phyloP scores from a whole-genome alignment of 768 basidiomycete genomes.

The Rhizopogon vesiculosus region DNA sequence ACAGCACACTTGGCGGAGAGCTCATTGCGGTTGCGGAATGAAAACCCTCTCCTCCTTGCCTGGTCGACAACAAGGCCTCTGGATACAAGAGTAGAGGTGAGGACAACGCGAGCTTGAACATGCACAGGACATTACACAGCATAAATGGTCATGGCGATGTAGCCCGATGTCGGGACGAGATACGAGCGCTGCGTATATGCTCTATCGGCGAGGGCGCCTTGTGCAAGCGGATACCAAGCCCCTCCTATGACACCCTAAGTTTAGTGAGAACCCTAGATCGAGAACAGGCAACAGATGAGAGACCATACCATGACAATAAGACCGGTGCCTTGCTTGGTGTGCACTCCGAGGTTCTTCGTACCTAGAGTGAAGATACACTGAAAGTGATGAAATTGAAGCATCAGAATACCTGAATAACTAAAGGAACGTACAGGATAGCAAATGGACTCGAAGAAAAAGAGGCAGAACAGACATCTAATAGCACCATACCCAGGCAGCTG shows the following conservation, averaged over 20 bases:
- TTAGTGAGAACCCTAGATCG: not conserved
- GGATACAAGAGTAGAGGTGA: conserved; percentile 1
- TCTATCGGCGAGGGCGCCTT: conserved; percentile 49
- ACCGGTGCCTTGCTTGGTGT: conserved; percentile 58
- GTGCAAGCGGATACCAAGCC: conserved; percentile 62
- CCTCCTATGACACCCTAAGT: conserved; percentile 55
- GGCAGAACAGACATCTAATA: conserved; percentile 53
- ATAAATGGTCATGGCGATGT: conserved; percentile 51
- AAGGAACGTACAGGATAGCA: conserved; percentile 51
- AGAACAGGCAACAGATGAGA: not conserved
- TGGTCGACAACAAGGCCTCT: conserved; percentile 55
- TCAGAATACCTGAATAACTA: not conserved
- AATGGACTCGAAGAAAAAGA: conserved; percentile 76
- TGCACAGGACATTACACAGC: conserved; percentile 38
- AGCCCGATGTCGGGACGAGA: conserved; percentile 55
- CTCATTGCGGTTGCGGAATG: conserved; percentile 44
- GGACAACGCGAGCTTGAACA: not conserved
- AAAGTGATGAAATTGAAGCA: not conserved
- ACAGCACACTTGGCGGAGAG: conserved; percentile 17
- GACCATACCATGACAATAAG: conserved; percentile 53
- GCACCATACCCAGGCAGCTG: conserved; percentile 48
- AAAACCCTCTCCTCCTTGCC: conserved; percentile 43
- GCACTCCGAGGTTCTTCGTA: conserved; percentile 55
- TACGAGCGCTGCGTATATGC: conserved; percentile 51
- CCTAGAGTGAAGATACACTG: conserved; percentile 60